Conservation (phyloP, 148 eudicot genomes). For the Cornus controversa region DNA sequence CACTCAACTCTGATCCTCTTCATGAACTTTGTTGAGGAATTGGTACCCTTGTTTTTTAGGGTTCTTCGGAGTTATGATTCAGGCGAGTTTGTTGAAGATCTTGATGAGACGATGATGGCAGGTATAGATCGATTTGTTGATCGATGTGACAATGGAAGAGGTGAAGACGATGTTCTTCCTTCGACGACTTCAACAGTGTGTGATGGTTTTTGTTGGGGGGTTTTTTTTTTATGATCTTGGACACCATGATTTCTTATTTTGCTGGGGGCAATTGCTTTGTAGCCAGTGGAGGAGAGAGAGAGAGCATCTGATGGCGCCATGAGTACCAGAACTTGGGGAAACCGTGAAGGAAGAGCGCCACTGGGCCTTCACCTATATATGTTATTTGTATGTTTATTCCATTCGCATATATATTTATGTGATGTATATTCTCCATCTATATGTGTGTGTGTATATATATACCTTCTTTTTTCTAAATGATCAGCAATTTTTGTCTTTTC, state of each 20-base stretch:
- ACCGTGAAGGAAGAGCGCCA: conserved; percentile 57
- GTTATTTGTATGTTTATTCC: conserved; percentile 39
- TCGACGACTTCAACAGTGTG: conserved; percentile 37
- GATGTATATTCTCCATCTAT: not conserved
- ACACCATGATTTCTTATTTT: conserved; percentile 53
- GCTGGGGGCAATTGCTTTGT: conserved; percentile 61
- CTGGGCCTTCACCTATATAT: conserved; percentile 44
- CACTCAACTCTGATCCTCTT: conserved; percentile 17
- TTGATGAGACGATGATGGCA: conserved; percentile 67
- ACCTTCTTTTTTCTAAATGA: not conserved
- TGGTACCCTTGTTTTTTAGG: conserved; percentile 53
- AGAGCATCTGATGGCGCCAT: conserved; percentile 58
- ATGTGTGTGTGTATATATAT: not conserved
- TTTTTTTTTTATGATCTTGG: conserved; percentile 52
- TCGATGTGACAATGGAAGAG: conserved; percentile 43
- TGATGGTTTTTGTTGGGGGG: conserved; percentile 30
- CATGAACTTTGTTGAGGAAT: conserved; percentile 30
- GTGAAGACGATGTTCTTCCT: conserved; percentile 22
- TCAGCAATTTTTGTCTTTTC: no score
- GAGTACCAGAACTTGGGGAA: conserved; percentile 70
- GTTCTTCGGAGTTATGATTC: conserved; percentile 51
- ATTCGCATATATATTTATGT: conserved; percentile 14
- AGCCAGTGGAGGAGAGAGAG: conserved; percentile 42
- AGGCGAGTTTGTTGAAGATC: conserved; percentile 64
- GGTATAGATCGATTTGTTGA: conserved; percentile 53